phyloP scores from a whole-genome alignment of 1,139 yeast species.

The Blastobotrys indianensis region DNA sequence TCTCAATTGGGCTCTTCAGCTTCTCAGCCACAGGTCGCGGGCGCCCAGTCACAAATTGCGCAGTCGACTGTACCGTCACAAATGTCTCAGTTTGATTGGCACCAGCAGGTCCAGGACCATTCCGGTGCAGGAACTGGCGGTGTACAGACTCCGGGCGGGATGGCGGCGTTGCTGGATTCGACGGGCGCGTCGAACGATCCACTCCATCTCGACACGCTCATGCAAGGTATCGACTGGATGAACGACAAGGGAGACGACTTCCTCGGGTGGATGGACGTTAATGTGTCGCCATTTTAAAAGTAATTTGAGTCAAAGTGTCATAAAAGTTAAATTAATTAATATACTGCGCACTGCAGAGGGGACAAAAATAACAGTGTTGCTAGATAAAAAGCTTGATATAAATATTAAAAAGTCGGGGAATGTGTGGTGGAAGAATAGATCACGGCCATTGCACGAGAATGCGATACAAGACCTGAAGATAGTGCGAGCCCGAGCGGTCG shows the following conservation, averaged over 20 bases:
- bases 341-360: background rate
- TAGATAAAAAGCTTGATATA: background rate
- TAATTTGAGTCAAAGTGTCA: no score
- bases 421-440: background rate
- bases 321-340: no score
- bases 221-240: slow-evolving; percentile 80
- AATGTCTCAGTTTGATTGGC: background rate
- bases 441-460: slow-evolving; percentile 8
- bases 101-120: background rate
- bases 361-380: background rate
- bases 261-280: slow-evolving; percentile 89
- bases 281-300: slow-evolving; percentile 20
- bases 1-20: background rate
- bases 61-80: background rate
- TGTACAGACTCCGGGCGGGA: background rate
- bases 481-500: slow-evolving; percentile 11
- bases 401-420: no score
- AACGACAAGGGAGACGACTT: slow-evolving; percentile 77
- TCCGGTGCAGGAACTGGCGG: no score
- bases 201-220: slow-evolving; percentile 40
- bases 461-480: slow-evolving; percentile 5
- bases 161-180: slow-evolving; percentile 24
- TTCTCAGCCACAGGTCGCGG: background rate
- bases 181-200: slow-evolving; percentile 31
- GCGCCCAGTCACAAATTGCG: background rate